Percentiles rank a stretch among this genome's conserved stretches.
These are phyloP conservation scores for Hyaloscypha finlandica DNA, from an alignment of 495 filamentous ascomycete genomes.

Conservation along the genomic window DNA sequence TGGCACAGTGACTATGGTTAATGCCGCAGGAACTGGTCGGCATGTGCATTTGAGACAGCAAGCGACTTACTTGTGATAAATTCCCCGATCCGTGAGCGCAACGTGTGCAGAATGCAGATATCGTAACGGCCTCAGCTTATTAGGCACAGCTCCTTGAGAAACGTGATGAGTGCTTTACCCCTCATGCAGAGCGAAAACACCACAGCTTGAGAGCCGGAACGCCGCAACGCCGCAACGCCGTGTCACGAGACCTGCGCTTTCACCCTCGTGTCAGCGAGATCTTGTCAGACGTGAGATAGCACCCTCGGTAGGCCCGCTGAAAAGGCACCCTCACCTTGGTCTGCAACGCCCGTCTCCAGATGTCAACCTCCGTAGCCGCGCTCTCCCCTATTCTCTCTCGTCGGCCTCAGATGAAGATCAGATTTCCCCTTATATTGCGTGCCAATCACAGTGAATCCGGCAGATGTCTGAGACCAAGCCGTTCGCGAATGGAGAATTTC, in stretches of 20 bases:
- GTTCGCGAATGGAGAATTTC: slow-evolving; percentile 14
- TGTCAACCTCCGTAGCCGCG: background rate
- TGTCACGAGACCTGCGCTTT: background rate
- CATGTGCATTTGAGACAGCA: too few species aligned
- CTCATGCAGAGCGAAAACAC: too few species aligned
- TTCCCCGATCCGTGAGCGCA: too few species aligned
- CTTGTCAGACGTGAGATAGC: background rate
- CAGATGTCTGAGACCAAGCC: background rate
- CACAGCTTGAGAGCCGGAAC: background rate
- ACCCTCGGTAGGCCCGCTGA: background rate
- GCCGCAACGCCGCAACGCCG: background rate
- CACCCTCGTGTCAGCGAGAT: background rate
- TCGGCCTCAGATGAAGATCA: background rate
- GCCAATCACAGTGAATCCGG: background rate
- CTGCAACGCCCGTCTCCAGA: background rate
- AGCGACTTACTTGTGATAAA: too few species aligned
- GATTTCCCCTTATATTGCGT: background rate
- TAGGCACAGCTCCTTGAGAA: too few species aligned
- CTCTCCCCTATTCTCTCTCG: background rate
- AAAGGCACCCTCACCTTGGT: background rate
- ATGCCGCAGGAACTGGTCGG: too few species aligned
- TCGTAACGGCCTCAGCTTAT: too few species aligned
- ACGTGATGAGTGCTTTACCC: too few species aligned
- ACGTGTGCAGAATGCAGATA: too few species aligned
- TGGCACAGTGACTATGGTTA: too few species aligned